Conservation (phyloP, 2,329 filamentous ascomycete species). For the Trichoderma atrobrunneum region DNA sequence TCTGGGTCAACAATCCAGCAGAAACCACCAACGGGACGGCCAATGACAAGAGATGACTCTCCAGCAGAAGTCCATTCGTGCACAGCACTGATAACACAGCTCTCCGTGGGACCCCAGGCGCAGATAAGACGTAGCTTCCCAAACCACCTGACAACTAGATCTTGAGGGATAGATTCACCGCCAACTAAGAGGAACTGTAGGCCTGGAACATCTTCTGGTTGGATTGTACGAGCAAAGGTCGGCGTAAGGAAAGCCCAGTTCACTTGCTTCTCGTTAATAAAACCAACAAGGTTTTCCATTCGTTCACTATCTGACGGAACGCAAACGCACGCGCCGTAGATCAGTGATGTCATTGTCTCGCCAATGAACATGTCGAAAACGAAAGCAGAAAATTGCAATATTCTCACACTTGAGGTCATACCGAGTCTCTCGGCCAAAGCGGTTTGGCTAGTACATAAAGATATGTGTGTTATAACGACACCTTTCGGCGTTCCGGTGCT, state of each 20-base stretch:
- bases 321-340: neutral
- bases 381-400: neutral
- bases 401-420: neutral
- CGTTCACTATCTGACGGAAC: neutral
- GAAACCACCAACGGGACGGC: neutral
- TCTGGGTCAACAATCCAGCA: conserved; percentile 12
- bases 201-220: neutral
- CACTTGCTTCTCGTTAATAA: neutral
- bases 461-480: conserved; percentile 23
- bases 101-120: conserved; percentile 22
- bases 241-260: conserved; percentile 3
- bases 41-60: neutral
- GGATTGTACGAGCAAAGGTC: neutral
- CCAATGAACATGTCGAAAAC: neutral
- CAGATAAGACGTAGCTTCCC: conserved; percentile 15
- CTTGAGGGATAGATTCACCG: conserved; percentile 10
- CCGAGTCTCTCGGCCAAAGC: neutral
- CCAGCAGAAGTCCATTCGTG: neutral
- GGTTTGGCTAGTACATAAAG: neutral
- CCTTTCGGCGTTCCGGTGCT: conserved; percentile 24
- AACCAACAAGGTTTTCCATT: neutral
- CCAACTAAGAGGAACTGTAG: conserved; percentile 11
- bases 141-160: conserved; percentile 13
- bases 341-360: neutral
- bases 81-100: neutral